Percentiles rank a stretch among this genome's conserved stretches.
These are phyloP conservation scores for Hygrophorus russula DNA, from an alignment of 768 basidiomycete species.

Conservation along the genomic window DNA sequence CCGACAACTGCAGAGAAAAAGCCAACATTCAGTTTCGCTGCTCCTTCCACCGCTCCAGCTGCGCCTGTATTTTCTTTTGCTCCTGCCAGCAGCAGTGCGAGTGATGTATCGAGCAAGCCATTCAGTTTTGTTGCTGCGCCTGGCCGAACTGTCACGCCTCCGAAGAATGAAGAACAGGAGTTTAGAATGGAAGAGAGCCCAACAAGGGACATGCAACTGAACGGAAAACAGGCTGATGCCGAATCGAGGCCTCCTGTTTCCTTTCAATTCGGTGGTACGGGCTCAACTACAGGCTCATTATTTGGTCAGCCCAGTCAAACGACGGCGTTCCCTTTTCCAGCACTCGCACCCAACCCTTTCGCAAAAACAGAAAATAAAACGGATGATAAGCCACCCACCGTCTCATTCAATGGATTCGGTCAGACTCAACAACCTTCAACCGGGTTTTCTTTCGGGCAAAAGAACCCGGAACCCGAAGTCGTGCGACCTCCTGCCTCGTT, in stretches of 20 bases:
- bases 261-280: constrained; percentile 38
- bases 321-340: constrained; percentile 32
- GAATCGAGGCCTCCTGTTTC: constrained; percentile 27
- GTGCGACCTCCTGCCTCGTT: constrained; percentile 33
- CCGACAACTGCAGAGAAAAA: constrained; percentile 24
- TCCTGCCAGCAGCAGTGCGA: constrained; percentile 19
- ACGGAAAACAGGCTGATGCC: constrained; percentile 24
- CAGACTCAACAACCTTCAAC: constrained; percentile 23
- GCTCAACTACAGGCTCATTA: constrained; percentile 20
- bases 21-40: constrained; percentile 30
- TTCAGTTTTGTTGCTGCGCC: constrained; percentile 42
- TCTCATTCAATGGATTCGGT: constrained; percentile 35
- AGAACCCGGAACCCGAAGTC: constrained; percentile 22
- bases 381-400: constrained; percentile 22
- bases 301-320: constrained; percentile 20
- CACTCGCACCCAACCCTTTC: constrained; percentile 34
- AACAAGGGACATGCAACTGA: constrained; percentile 44
- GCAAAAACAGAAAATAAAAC: constrained; percentile 30
- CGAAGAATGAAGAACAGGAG: constrained; percentile 50
- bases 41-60: constrained; percentile 17
- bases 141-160: constrained; percentile 52
- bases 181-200: constrained; percentile 80
- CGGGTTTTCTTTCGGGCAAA: constrained; percentile 37
- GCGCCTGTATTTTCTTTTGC: constrained; percentile 40
- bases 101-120: constrained; percentile 37